phyloP scores from a whole-genome alignment of 2,329 filamentous ascomycete genomes.

The Aspergillus tamarii region DNA sequence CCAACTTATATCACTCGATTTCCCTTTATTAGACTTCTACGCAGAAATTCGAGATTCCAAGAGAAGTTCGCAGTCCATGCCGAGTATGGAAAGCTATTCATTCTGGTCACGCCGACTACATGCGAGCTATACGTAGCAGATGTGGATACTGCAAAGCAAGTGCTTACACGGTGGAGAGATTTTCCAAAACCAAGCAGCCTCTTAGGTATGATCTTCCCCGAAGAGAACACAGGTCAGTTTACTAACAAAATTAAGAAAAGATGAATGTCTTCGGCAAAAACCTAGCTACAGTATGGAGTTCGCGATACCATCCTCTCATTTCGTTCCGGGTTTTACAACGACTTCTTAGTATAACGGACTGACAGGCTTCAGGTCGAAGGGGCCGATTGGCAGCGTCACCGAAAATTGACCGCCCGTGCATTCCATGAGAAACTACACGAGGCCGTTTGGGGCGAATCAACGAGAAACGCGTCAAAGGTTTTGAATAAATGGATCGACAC shows the following conservation, averaged over 20 bases:
- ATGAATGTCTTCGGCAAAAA: background rate
- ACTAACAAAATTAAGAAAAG: background rate
- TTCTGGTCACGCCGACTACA: background rate
- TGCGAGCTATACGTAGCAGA: slow-evolving; percentile 5
- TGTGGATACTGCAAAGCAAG: background rate
- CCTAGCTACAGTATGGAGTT: background rate
- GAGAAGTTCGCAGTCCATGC: slow-evolving; percentile 5
- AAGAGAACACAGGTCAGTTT: too few species aligned
- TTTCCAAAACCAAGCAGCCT: slow-evolving; percentile 4
- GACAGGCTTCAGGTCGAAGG: slow-evolving; percentile 4
- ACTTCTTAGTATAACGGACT: background rate
- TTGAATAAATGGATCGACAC: background rate
- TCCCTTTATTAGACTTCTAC: background rate
- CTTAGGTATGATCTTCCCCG: background rate
- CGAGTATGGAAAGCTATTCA: slow-evolving; percentile 1
- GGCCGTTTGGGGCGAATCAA: slow-evolving; percentile 2
- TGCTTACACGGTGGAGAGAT: slow-evolving; percentile 4
- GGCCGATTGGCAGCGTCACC: slow-evolving; percentile 9
- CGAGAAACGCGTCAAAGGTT: background rate
- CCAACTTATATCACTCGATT: background rate
- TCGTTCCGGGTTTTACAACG: background rate
- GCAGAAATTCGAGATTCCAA: background rate
- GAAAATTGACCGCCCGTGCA: background rate
- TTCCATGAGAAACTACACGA: slow-evolving; percentile 5
- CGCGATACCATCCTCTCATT: background rate